Percentiles rank a stretch among this genome's conserved stretches.
phyloP scores from a whole-genome alignment of 108 stramenopile species.

The Cyclotella choctawhatcheeana region DNA sequence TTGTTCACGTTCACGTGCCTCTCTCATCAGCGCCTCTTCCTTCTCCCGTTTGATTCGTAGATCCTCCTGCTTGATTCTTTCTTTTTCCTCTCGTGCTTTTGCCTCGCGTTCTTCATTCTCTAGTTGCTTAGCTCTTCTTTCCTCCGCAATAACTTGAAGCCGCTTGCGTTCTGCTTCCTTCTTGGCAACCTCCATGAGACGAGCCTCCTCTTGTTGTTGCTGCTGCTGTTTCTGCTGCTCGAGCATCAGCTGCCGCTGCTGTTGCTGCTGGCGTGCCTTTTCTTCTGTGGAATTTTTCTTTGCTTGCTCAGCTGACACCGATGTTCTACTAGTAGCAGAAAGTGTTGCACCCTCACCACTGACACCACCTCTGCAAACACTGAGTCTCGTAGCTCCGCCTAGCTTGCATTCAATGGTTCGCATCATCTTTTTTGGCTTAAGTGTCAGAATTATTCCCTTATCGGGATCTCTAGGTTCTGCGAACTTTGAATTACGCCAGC shows the following conservation, averaged over 20 bases:
- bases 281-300: constrained; percentile 22
- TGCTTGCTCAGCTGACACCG: constrained; percentile 4
- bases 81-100: constrained; percentile 13
- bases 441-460: constrained; percentile 65
- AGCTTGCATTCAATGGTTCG: constrained; percentile 86
- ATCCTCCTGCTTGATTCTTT: constrained; percentile 18
- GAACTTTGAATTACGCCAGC: constrained; percentile 76
- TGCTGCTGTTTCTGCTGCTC: constrained; percentile 18
- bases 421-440: constrained; percentile 84
- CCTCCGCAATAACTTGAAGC: no score
- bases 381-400: constrained; percentile 76
- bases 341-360: constrained; percentile 74
- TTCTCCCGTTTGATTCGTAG: constrained; percentile 11
- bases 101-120: constrained; percentile 18
- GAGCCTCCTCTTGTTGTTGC: constrained; percentile 22
- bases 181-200: constrained; percentile 13
- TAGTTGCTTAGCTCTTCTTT: constrained; percentile 31
- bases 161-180: constrained; percentile 26
- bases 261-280: constrained; percentile 14
- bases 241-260: constrained; percentile 5
- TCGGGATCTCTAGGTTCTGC: constrained; percentile 76
- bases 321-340: not conserved
- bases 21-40: constrained; percentile 7
- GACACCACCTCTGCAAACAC: constrained; percentile 84
- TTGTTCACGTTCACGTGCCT: constrained; percentile 20